Base-by-base conservation (phyloP, 2,329 filamentous ascomycete genomes). In the Sphaerulina populicola region DNA sequence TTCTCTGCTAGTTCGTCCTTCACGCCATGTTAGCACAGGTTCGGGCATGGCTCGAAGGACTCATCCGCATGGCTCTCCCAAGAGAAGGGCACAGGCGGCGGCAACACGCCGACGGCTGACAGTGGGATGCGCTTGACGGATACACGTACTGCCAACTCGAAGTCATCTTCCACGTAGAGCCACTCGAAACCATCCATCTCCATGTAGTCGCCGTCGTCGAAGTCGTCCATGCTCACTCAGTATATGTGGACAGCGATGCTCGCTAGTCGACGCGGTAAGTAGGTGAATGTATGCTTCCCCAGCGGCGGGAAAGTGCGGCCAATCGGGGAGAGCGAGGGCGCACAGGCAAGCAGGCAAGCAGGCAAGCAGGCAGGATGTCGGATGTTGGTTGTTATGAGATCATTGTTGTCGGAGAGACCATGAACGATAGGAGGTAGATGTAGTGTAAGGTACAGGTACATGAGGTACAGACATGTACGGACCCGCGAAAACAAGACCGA, bases 1-100 rank as follows among this genome's bases (percentile, higher is more conserved):
- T 70, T 71, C 57, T 76, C 72, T 49, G 73, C 74, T 11, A 76
- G 70, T 53, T 76, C 74, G 55, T 76, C 74, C 66, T 74, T 41
- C 33, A 14, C n/a, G 29, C 8, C 27, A 10, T 39, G n/a, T 50
- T 15, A 50, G 48, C 27, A 12, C 12, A 18, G 14, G 12, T 14
- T 47, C 31, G 39, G 27, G 3, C 10, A 35, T 7, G 7, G 44
- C 14, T 33, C 35, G 14, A n/a, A 23, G 30, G 14, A 27, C 11
- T 23, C 44, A 23, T 31, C 12, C 23, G 27, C 23, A 11, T 6
- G 21, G 39, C 38, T 35, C 38, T 35, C 14, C 46, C 46, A 23
- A 18, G 15, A 29, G 18, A 14, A 36, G 5, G 46, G 46, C 46
- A 49, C 38, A 9, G 33, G 18, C 41, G 33, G 18, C 41, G 44